Evolutionary conservation across 1,284 basidiomycete species (phyloP).

Genomic region (Filobasidium uniguttulatum): DNA sequence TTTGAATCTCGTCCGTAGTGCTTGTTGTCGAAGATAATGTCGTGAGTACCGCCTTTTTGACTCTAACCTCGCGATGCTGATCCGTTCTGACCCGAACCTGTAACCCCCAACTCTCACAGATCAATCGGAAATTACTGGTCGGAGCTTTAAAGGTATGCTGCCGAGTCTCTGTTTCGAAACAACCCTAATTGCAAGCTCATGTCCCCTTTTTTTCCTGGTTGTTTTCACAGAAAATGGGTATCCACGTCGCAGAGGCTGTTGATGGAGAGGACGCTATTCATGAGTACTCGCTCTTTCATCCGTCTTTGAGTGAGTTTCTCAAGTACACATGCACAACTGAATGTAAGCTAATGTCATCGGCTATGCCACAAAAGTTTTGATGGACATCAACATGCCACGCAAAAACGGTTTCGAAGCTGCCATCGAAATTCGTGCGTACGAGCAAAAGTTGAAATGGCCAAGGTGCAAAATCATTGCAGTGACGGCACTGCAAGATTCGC

Average conservation of each 20-base stretch:
- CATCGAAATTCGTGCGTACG: conserved; percentile 19
- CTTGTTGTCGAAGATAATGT: conserved; percentile 25
- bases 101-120: neutral
- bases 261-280: conserved; percentile 22
- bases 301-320: conserved; percentile 8
- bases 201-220: neutral
- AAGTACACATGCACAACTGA: neutral
- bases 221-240: conserved; percentile 6
- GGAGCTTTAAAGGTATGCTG: conserved; percentile 5
- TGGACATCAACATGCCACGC: conserved; percentile 26
- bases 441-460: conserved; percentile 4
- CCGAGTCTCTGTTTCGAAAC: neutral
- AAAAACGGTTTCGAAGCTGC: conserved; percentile 24
- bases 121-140: conserved; percentile 6
- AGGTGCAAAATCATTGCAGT: conserved; percentile 20
- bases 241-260: conserved; percentile 20
- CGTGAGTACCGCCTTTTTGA: conserved; percentile 16
- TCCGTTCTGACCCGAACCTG: neutral
- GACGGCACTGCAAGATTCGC: conserved; percentile 14
- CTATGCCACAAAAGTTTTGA: conserved; percentile 10
- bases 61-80: neutral
- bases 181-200: neutral
- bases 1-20: conserved; percentile 9
- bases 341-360: neutral
- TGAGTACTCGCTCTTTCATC: conserved; percentile 18